Conservation (phyloP, 805 yeast genomes). For the Metschnikowia kunwiensis region DNA sequence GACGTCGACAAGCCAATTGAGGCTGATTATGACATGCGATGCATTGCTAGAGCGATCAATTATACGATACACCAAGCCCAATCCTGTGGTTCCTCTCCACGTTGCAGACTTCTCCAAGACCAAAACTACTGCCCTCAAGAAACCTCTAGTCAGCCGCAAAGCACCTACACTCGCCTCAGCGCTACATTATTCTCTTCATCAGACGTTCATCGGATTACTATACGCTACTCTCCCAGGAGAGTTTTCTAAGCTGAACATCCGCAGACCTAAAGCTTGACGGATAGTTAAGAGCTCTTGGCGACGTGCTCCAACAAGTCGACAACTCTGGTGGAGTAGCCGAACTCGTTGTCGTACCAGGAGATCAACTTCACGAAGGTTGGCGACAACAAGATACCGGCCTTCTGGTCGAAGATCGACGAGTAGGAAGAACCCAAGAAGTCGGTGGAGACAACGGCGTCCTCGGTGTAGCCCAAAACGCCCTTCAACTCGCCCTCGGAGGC, state of each 20-base stretch:
- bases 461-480: slow-evolving; percentile 87
- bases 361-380: slow-evolving; percentile 87
- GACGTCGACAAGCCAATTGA: too few species aligned
- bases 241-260: slow-evolving; percentile 8
- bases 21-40: too few species aligned
- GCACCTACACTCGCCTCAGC: too few species aligned
- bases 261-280: slow-evolving; percentile 15
- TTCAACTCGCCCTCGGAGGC: slow-evolving; percentile 75
- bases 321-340: slow-evolving; percentile 94
- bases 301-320: slow-evolving; percentile 84
- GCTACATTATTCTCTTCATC: slow-evolving; percentile 1
- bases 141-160: too few species aligned
- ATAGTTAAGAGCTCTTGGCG: slow-evolving; percentile 44
- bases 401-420: slow-evolving; percentile 88
- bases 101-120: too few species aligned
- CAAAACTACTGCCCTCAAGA: too few species aligned
- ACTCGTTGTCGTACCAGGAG: slow-evolving; percentile 96
- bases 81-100: too few species aligned
- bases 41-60: too few species aligned
- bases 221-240: slow-evolving; percentile 1
- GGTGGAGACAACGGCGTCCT: slow-evolving; percentile 86
- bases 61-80: too few species aligned
- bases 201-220: slow-evolving; percentile 1
- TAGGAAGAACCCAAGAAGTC: slow-evolving; percentile 82
- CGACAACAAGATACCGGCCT: slow-evolving; percentile 85